phyloP scores from a whole-genome alignment of 1,284 basidiomycete genomes.

The Coniophora puteana region DNA sequence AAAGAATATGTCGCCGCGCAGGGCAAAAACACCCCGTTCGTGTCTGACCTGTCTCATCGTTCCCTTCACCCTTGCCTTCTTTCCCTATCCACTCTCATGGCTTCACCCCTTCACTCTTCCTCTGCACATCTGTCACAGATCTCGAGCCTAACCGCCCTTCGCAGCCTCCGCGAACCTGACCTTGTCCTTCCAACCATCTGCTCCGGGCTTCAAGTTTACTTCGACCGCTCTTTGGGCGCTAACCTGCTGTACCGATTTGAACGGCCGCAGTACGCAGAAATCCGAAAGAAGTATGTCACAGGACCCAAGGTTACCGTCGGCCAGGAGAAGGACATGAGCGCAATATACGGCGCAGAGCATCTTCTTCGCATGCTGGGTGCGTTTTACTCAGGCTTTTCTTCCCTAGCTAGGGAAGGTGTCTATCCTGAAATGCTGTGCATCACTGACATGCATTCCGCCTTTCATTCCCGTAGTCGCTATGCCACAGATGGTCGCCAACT shows the following conservation, averaged over 20 bases:
- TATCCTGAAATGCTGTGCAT: slow-evolving; percentile 16
- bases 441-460: too few species aligned
- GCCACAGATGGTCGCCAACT: slow-evolving; percentile 83
- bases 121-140: slow-evolving; percentile 2
- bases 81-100: not conserved
- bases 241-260: slow-evolving; percentile 95
- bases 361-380: slow-evolving; percentile 87
- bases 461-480: slow-evolving; percentile 62
- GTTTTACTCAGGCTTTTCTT: slow-evolving; percentile 23
- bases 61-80: not conserved
- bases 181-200: slow-evolving; percentile 77
- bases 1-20: slow-evolving; percentile 53
- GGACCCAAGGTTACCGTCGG: slow-evolving; percentile 65
- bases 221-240: slow-evolving; percentile 87
- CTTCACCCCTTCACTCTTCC: not conserved
- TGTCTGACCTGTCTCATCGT: too few species aligned
- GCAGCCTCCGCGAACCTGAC: slow-evolving; percentile 57
- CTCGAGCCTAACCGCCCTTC: too few species aligned
- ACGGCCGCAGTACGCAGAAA: slow-evolving; percentile 85
- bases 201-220: slow-evolving; percentile 90
- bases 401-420: not conserved
- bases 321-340: slow-evolving; percentile 82
- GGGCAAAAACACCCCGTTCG: slow-evolving; percentile 50
- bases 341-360: slow-evolving; percentile 95
- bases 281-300: slow-evolving; percentile 75